Percentiles rank a stretch among this genome's conserved stretches.
phyloP scores from a whole-genome alignment of 2,329 filamentous ascomycete genomes.

The Ceratocystiopsis minuta region DNA sequence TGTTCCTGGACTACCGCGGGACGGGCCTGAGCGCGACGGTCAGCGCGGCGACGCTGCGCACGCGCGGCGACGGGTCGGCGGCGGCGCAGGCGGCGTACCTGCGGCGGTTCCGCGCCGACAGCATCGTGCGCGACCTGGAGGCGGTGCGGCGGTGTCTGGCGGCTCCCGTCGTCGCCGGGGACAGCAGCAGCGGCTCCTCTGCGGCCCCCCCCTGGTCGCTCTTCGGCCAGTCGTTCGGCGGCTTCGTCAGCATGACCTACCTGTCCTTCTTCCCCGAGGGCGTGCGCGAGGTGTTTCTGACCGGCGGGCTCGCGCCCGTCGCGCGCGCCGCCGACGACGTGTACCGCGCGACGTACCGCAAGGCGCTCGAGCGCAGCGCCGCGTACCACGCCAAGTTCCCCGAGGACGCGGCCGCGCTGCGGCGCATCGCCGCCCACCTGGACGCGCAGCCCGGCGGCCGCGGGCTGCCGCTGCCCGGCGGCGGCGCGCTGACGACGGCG shows the following conservation, averaged over 20 bases:
- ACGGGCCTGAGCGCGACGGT: slow-evolving; percentile 74
- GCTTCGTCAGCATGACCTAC: slow-evolving; percentile 72
- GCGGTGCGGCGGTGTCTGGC: slow-evolving; percentile 65
- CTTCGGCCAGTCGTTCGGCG: slow-evolving; percentile 83
- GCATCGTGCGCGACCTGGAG: slow-evolving; percentile 76
- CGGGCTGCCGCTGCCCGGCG: slow-evolving; percentile 45
- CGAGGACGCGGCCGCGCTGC: slow-evolving; percentile 54
- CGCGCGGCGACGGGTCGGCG: slow-evolving; percentile 35
- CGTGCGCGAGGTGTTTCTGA: slow-evolving; percentile 65
- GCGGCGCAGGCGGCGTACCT: slow-evolving; percentile 63
- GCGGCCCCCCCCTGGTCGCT: slow-evolving; percentile 58
- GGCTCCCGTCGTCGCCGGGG: slow-evolving; percentile 11
- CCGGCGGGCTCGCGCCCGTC: slow-evolving; percentile 67
- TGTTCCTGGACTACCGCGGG: slow-evolving; percentile 81
- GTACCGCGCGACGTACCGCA: slow-evolving; percentile 53
- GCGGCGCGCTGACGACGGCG: slow-evolving; percentile 52
- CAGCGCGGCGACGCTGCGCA: slow-evolving; percentile 50
- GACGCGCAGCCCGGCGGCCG: slow-evolving; percentile 29
- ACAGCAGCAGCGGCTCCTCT: no score
- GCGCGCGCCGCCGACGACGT: slow-evolving; percentile 55
- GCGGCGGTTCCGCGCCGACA: slow-evolving; percentile 73
- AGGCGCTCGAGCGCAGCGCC: slow-evolving; percentile 52
- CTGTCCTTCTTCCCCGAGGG: slow-evolving; percentile 64
- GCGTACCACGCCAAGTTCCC: slow-evolving; percentile 76
- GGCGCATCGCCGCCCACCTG: slow-evolving; percentile 47